A percentile compares a stretch with the other conserved stretches of the same genome.
phyloP scores from a whole-genome alignment of 805 yeast genomes.

The Wickerhamomyces ciferrii region DNA sequence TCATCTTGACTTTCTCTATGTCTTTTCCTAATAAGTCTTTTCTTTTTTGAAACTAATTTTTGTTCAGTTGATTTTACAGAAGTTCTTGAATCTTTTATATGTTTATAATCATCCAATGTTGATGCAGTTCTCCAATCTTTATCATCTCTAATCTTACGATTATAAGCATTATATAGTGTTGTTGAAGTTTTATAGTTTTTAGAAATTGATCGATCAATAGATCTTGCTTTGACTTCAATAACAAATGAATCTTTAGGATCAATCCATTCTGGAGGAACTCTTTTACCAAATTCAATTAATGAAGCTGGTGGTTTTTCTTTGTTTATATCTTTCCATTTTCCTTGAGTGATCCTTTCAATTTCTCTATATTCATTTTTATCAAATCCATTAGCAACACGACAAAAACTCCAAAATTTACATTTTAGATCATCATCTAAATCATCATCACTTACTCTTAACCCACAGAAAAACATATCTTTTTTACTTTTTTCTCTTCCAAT shows the following conservation, averaged over 20 bases:
- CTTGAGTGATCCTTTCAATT: constrained; percentile 51
- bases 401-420: constrained; percentile 54
- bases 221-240: constrained; percentile 77
- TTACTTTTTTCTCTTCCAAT: constrained; percentile 75
- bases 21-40: constrained; percentile 23
- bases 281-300: constrained; percentile 49
- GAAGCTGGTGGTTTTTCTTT: constrained; percentile 34
- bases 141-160: constrained; percentile 63
- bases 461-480: constrained; percentile 70
- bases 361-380: constrained; percentile 53
- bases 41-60: constrained; percentile 25
- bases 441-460: constrained; percentile 44
- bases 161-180: constrained; percentile 74
- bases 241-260: constrained; percentile 74
- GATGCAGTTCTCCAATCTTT: constrained; percentile 53
- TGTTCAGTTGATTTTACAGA: constrained; percentile 16
- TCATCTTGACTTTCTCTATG: constrained; percentile 15
- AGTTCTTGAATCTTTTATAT: constrained; percentile 22
- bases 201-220: constrained; percentile 46
- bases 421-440: constrained; percentile 16
- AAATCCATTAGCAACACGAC: constrained; percentile 83
- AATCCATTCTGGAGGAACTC: constrained; percentile 72
- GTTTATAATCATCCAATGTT: constrained; percentile 48
- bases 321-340: constrained; percentile 52
- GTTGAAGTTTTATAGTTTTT: constrained; percentile 55